These are phyloP conservation scores for Leccinellum luteum DNA, from an alignment of 768 basidiomycete species.

Conservation along the genomic window DNA sequence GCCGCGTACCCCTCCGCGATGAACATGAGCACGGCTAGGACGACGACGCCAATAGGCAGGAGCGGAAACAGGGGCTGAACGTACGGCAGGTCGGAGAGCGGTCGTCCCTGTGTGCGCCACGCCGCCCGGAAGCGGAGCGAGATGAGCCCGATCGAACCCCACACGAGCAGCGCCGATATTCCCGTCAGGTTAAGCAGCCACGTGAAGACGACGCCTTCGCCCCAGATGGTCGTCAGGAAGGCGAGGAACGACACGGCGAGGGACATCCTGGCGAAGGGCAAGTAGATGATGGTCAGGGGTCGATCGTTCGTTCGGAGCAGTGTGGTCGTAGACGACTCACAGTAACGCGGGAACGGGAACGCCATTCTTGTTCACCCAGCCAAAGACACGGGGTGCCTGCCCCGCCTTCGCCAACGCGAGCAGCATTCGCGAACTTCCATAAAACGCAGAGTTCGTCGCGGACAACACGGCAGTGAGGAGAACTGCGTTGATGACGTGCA, in stretches of 20 bases:
- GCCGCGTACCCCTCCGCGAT: conserved; percentile 53
- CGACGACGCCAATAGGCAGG: conserved; percentile 49
- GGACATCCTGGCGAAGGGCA: conserved; percentile 37
- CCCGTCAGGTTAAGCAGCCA: conserved; percentile 66
- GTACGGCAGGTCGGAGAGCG: conserved; percentile 56
- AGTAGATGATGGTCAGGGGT: background rate
- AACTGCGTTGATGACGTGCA: conserved; percentile 64
- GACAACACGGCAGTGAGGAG: conserved; percentile 65
- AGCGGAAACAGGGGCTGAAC: conserved; percentile 52
- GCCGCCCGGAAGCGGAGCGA: conserved; percentile 63
- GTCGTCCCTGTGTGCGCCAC: conserved; percentile 51
- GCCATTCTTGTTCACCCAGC: conserved; percentile 60
- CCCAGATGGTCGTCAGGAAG: conserved; percentile 59
- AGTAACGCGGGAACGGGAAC: conserved; percentile 58
- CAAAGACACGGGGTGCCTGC: conserved; percentile 63
- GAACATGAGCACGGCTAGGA: conserved; percentile 52
- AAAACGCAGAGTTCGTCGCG: conserved; percentile 65
- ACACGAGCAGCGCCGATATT: conserved; percentile 64
- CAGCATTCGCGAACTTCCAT: conserved; percentile 61
- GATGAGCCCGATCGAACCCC: conserved; percentile 56
- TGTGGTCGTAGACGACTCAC: conserved; percentile 31
- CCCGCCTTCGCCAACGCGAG: conserved; percentile 61
- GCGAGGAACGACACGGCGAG: conserved; percentile 49
- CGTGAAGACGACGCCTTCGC: conserved; percentile 50
- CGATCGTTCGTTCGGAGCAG: background rate